Base-by-base conservation (phyloP, 768 basidiomycete species). In the Amanita pallidorosea region DNA sequence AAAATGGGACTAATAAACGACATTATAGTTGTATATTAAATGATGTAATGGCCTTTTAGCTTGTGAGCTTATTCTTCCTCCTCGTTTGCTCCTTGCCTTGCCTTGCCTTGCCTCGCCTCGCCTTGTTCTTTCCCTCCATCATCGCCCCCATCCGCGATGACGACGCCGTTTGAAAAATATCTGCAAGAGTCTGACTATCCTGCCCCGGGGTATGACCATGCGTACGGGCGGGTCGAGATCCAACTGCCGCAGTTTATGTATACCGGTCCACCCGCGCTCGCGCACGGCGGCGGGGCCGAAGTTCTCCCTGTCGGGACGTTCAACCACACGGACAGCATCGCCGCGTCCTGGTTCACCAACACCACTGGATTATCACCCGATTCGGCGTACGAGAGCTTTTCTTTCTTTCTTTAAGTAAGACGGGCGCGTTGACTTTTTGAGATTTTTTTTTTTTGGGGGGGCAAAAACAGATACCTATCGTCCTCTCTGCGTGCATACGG, bases 231-330 rank as follows among this genome's bases (percentile, higher is more conserved):
- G 47, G 52, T 71, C 44, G 66, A 66, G 36, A 74, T 86, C 55
- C 81, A 84, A 63, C 69, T 88, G 34, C 85, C 85, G 3, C 70
- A 75, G 23, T 86, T 83, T 61, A 74, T 87, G 65, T 68, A 77
- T 57, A 65, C 64, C 53, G 74, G 73, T 3, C 70, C 75, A 0
- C 82, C 85, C 23, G 73, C 75, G 1, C 72, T 88, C 18, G 82
- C 81, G 1, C 78, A 73, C 2, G 85, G 84, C 18, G 85, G 85
- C 20, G 85, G 87, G 33, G 85, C 81, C 8, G 87, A 88, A 63
- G 79, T 83, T 12, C 60, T 87, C n/a, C 77, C 82, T 9, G 65
- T 67, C 3, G 71, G 71, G 35, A 63, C 73, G 52, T 55, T 65
- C 25, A 53, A 47, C 52, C 54, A 54, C 50, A 50, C 61, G 15